A percentile compares a stretch with the other conserved stretches of the same genome.
These are phyloP conservation scores for Jacaranda copaia DNA, from an alignment of 257 asterid genomes.

Conservation along the genomic window DNA sequence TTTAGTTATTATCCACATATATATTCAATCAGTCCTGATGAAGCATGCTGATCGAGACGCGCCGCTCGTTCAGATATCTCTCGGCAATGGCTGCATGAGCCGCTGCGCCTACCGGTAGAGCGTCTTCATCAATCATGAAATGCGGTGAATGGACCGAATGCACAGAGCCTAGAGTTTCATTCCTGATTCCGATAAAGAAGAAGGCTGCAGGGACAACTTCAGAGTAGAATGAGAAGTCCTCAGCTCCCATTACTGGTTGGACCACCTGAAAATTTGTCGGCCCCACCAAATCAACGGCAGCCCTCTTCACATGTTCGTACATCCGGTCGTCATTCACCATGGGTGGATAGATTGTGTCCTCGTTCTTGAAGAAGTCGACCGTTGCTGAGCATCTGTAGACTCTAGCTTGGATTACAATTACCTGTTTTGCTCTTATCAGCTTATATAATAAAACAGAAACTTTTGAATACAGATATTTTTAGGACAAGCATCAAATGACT, in stretches of 20 bases:
- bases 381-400: conserved; percentile 83
- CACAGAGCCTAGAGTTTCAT: conserved; percentile 69
- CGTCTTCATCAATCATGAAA: conserved; percentile 88
- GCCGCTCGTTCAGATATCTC: conserved; percentile 64
- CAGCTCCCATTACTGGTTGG: conserved; percentile 85
- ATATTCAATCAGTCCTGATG: conserved; percentile 5
- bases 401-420: conserved; percentile 69
- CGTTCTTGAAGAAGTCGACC: conserved; percentile 76
- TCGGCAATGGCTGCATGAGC: conserved; percentile 93
- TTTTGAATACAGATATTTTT: too few relatives aligned
- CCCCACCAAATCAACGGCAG: conserved; percentile 59
- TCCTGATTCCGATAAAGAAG: conserved; percentile 78
- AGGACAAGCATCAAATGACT: conserved; percentile 14
- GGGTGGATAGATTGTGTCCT: conserved; percentile 78
- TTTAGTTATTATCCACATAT: too few relatives aligned
- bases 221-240: conserved; percentile 91
- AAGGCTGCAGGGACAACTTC: conserved; percentile 83
- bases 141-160: conserved; percentile 81
- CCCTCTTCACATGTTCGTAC: conserved; percentile 65
- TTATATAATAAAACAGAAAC: too few relatives aligned
- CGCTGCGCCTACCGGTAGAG: conserved; percentile 84
- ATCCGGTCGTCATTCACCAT: conserved; percentile 68
- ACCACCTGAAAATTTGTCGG: conserved; percentile 54
- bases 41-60: conserved; percentile 17
- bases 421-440: conserved; percentile 48